Evolutionary conservation across 2,329 filamentous ascomycete genomes (phyloP), one percentile per base, ranked within the genome.

Genomic region (Hypoxylon sp.): DNA sequence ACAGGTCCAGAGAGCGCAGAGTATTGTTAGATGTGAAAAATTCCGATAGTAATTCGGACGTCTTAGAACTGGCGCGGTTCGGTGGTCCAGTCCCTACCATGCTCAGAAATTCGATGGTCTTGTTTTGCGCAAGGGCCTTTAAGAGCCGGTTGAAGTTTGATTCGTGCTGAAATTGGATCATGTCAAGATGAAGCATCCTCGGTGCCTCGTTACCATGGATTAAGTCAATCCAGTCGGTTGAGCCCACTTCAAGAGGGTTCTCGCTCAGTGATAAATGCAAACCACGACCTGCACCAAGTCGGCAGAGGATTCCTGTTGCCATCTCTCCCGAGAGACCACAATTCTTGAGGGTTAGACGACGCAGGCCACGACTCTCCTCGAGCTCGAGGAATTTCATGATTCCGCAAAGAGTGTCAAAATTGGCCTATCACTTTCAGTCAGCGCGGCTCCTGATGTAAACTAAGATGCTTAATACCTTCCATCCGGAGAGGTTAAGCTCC

Each of bases 161-260:
- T 70, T 87, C 85, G 39, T 81, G 74, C 19, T 78, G 76, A 67
- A 87, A 86, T 63, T 87, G 84, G n/a, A 86, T 76, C 84, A 87
- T 86, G 65, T 86, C 82, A 63, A 86, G 73, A 65, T 83, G 82
- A 20, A 87, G 74, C 22, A 79, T 81, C 63, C 78, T 81, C 0
- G 84, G 84, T 1, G 82, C 82, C 64, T 80, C 79, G 13, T 81
- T 81, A 54, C 77, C 74, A 0, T 78, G 75, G 24, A 87, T 80
- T 6, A 82, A 80, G 19, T 78, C 76, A 20, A 82, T 83, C 56
- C 87, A 74, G 53, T 84, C 79, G 17, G 81, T 82, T 28, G 86
- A 81, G 1, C 81, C 84, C 10, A 79, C 76, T 59, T 87, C 85
- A 3, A 87, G 75, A 1, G 81, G 82, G 67, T 86, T 87, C 28